Conservation (phyloP, 148 eudicot genomes). For the Suaeda aralocaspica region DNA sequence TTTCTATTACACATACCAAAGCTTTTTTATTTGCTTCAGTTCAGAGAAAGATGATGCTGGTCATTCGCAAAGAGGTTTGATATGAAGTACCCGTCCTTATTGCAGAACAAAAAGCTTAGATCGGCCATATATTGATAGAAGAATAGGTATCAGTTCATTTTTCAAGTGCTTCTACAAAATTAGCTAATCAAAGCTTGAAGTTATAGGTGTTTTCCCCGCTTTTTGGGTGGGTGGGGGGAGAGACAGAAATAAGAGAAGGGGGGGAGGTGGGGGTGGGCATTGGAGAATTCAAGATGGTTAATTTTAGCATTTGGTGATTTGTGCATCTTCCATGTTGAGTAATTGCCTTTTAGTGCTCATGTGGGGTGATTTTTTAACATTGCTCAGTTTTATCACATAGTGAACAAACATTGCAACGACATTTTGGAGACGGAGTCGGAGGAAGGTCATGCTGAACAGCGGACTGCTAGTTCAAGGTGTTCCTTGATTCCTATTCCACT, state of each 20-base stretch:
- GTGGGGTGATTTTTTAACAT: slow-evolving; percentile 24
- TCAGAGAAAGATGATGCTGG: slow-evolving; percentile 70
- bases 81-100: slow-evolving; percentile 49
- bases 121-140: slow-evolving; percentile 54
- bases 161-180: not conserved
- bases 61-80: slow-evolving; percentile 57
- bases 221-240: not conserved
- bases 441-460: slow-evolving; percentile 80
- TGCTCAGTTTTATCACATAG: slow-evolving; percentile 71
- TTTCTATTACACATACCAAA: slow-evolving; percentile 6
- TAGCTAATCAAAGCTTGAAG: not conserved
- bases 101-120: slow-evolving; percentile 66
- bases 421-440: slow-evolving; percentile 90
- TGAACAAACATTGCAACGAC: slow-evolving; percentile 76
- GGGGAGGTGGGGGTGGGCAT: not conserved
- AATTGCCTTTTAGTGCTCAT: slow-evolving; percentile 15
- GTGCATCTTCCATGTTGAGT: slow-evolving; percentile 13
- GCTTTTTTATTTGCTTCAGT: slow-evolving; percentile 38
- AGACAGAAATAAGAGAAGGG: not conserved
- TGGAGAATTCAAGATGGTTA: not conserved
- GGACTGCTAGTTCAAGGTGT: slow-evolving; percentile 98
- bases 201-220: not conserved
- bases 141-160: slow-evolving; percentile 44
- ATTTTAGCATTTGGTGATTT: slow-evolving; percentile 13
- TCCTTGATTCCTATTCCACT: slow-evolving; percentile 27